phyloP scores from a whole-genome alignment of 768 basidiomycete species.

The Floccularia luteovirens region DNA sequence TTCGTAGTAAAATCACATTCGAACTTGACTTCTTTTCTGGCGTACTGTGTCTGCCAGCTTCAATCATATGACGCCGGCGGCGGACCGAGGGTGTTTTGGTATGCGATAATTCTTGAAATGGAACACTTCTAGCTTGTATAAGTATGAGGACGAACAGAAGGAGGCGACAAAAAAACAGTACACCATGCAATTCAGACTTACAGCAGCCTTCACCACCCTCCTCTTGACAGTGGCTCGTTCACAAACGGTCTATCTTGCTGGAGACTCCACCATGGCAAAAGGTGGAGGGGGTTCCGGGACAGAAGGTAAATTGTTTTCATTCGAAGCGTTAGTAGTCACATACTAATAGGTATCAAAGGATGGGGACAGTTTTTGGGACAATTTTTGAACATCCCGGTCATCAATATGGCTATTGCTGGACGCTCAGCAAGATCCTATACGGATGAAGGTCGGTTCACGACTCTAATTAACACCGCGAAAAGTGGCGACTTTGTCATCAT shows the following conservation, averaged over 20 bases:
- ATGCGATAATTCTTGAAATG: no score
- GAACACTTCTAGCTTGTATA: no score
- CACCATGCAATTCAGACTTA: constrained; percentile 1
- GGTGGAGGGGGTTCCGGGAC: constrained; percentile 29
- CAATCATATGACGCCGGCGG: no score
- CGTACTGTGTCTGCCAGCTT: no score
- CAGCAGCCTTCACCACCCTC: background rate
- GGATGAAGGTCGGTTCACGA: constrained; percentile 37
- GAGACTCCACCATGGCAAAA: constrained; percentile 37
- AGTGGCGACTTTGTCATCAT: constrained; percentile 35
- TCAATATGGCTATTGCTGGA: constrained; percentile 39
- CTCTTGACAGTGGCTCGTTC: constrained; percentile 11
- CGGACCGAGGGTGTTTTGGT: no score
- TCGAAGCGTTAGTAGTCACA: background rate
- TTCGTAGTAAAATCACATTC: no score
- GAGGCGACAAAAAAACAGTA: no score
- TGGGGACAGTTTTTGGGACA: constrained; percentile 38
- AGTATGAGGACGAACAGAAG: no score
- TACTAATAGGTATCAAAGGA: constrained; percentile 14
- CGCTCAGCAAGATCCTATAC: constrained; percentile 38
- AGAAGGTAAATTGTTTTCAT: constrained; percentile 15
- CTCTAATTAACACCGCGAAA: constrained; percentile 29
- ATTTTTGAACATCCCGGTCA: constrained; percentile 32
- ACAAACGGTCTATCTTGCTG: constrained; percentile 34
- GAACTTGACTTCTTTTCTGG: no score